Conservation (phyloP, 495 filamentous ascomycete species). For the Staphylotrichum tortipilum region DNA sequence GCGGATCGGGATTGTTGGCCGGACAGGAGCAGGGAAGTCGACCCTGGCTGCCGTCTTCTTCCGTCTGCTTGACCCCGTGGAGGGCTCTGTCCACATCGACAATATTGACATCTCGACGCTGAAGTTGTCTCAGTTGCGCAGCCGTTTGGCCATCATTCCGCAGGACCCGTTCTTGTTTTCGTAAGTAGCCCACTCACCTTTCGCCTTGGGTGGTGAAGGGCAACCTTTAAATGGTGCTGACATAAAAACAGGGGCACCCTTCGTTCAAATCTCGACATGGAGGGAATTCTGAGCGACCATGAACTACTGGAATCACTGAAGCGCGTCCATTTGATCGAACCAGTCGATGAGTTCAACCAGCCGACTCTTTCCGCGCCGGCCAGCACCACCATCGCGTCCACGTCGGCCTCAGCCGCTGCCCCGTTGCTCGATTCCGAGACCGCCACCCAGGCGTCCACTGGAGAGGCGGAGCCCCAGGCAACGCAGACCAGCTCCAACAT, state of each 20-base stretch:
- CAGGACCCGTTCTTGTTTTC: slow-evolving; percentile 49
- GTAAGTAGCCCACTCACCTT: slow-evolving; percentile 1
- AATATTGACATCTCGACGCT: slow-evolving; percentile 42
- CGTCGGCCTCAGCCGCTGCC: not conserved
- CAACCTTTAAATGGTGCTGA: not conserved
- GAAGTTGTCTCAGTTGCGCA: slow-evolving; percentile 40
- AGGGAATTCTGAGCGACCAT: slow-evolving; percentile 44
- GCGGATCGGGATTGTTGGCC: slow-evolving; percentile 43
- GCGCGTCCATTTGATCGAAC: slow-evolving; percentile 15
- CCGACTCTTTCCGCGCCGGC: not conserved
- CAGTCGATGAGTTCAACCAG: not conserved
- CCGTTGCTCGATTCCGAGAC: slow-evolving; percentile 2
- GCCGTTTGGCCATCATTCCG: slow-evolving; percentile 43
- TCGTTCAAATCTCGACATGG: slow-evolving; percentile 43
- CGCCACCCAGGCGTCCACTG: not conserved
- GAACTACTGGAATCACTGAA: slow-evolving; percentile 22
- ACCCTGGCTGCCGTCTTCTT: slow-evolving; percentile 40
- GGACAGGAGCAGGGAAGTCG: slow-evolving; percentile 43
- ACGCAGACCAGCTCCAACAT: not conserved
- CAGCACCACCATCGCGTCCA: not conserved
- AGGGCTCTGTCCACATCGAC: slow-evolving; percentile 41
- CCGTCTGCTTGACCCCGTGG: slow-evolving; percentile 38
- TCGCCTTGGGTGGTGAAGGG: not conserved
- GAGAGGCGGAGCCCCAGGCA: not conserved
- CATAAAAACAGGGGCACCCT: slow-evolving; percentile 32